Conservation (phyloP, 192 early-diverging fungal species). For the Lobosporangium transversale region DNA sequence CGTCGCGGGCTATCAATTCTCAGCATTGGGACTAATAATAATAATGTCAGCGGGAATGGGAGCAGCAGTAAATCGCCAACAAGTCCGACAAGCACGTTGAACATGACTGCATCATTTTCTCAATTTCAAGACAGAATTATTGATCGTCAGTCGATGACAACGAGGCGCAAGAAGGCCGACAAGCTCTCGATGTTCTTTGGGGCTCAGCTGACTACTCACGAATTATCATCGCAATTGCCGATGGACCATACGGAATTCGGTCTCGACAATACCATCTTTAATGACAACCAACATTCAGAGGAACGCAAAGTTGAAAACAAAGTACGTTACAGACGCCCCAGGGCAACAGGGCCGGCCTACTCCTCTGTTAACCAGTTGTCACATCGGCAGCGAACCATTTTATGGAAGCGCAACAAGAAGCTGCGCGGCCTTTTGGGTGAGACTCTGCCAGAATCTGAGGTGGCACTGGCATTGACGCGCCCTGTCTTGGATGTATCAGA, state of each 20-base stretch:
- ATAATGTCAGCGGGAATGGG: not conserved
- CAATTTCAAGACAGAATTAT: not conserved
- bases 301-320: not conserved
- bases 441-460: slow-evolving; percentile 42
- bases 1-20: slow-evolving; percentile 34
- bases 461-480: slow-evolving; percentile 33
- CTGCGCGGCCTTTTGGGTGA: slow-evolving; percentile 47
- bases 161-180: slow-evolving; percentile 44
- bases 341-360: slow-evolving; percentile 1
- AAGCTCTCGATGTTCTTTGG: slow-evolving; percentile 51
- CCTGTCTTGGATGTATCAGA: slow-evolving; percentile 27
- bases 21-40: slow-evolving; percentile 18
- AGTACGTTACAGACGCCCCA: not conserved
- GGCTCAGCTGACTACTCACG: slow-evolving; percentile 22
- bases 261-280: not conserved
- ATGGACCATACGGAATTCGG: slow-evolving; percentile 21
- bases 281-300: no score
- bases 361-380: slow-evolving; percentile 46
- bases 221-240: slow-evolving; percentile 30
- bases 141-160: slow-evolving; percentile 27
- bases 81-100: slow-evolving; percentile 14
- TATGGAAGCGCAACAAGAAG: slow-evolving; percentile 55
- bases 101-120: not conserved
- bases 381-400: slow-evolving; percentile 30
- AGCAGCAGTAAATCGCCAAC: slow-evolving; percentile 7